These are phyloP conservation scores for Oxytropis ochrocephala DNA, from an alignment of 306 rosid species.

Conservation along the genomic window DNA sequence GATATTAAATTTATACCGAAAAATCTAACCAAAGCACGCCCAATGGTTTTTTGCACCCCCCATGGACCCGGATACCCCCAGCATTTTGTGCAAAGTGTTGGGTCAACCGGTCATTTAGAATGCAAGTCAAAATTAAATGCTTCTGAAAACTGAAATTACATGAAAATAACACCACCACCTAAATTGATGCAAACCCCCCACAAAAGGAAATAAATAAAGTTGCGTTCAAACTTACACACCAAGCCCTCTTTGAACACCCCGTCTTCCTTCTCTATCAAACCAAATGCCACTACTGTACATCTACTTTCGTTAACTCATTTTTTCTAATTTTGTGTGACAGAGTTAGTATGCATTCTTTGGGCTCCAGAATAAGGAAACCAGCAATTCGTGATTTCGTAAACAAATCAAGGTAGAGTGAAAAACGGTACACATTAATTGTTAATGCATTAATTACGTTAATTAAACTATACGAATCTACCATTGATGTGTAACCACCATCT, in stretches of 20 bases:
- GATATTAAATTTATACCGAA: no score
- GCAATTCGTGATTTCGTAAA: no score
- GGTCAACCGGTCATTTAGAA: not conserved
- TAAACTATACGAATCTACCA: slow-evolving; percentile 8
- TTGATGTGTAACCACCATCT: slow-evolving; percentile 10
- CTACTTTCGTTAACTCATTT: no score
- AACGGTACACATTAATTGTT: not conserved
- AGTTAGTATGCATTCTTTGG: no score
- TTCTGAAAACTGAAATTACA: not conserved
- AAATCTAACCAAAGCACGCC: slow-evolving; percentile 16
- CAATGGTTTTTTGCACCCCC: not conserved
- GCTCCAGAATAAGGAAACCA: no score
- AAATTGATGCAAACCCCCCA: not conserved
- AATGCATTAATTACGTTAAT: slow-evolving; percentile 14
- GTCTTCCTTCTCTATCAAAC: not conserved
- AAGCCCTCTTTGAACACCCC: not conserved
- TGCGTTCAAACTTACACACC: slow-evolving; percentile 11
- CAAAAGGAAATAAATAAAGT: not conserved
- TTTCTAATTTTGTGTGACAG: no score
- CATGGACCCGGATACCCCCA: not conserved
- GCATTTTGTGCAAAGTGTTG: not conserved
- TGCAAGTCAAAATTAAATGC: not conserved
- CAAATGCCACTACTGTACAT: no score
- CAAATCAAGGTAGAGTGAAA: no score
- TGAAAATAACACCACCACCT: not conserved